Percentiles rank a stretch among this genome's conserved stretches.
Conservation (phyloP, 2,329 filamentous ascomycete species). For the Madurella mycetomatis region DNA sequence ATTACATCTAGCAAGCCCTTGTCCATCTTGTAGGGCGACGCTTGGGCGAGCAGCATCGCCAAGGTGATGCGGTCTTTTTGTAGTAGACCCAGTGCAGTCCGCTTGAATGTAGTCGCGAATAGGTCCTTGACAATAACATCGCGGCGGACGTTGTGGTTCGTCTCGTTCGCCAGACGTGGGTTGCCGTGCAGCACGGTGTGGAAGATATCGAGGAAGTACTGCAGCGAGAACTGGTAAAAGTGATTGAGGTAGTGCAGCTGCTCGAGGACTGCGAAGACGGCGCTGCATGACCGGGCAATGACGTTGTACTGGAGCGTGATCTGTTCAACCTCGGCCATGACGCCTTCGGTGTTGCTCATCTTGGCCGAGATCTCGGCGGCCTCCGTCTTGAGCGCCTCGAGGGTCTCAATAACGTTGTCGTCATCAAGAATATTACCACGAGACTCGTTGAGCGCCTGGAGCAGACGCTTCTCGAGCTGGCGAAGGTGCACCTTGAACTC, state of each 20-base stretch:
- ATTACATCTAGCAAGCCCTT: constrained; percentile 82
- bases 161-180: constrained; percentile 64
- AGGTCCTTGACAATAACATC: constrained; percentile 88
- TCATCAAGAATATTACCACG: constrained; percentile 97
- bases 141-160: constrained; percentile 72
- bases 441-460: constrained; percentile 95
- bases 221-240: constrained; percentile 98
- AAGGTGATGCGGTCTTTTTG: constrained; percentile 94
- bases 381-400: constrained; percentile 97
- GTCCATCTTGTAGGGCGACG: constrained; percentile 94
- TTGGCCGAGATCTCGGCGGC: constrained; percentile 93
- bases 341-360: constrained; percentile 93
- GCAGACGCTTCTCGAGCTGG: constrained; percentile 86
- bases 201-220: constrained; percentile 98
- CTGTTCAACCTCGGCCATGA: constrained; percentile 96
- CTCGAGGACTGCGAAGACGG: constrained; percentile 93
- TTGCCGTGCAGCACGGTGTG: constrained; percentile 82
- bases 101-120: constrained; percentile 86
- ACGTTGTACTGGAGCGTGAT: constrained; percentile 93
- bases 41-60: constrained; percentile 91
- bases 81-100: constrained; percentile 86
- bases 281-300: constrained; percentile 91
- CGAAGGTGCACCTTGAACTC: constrained; percentile 99
- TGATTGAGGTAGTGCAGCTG: constrained; percentile 98
- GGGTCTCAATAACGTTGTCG: constrained; percentile 94